phyloP scores from a whole-genome alignment of 257 asterid genomes.

The Petrea volubilis region DNA sequence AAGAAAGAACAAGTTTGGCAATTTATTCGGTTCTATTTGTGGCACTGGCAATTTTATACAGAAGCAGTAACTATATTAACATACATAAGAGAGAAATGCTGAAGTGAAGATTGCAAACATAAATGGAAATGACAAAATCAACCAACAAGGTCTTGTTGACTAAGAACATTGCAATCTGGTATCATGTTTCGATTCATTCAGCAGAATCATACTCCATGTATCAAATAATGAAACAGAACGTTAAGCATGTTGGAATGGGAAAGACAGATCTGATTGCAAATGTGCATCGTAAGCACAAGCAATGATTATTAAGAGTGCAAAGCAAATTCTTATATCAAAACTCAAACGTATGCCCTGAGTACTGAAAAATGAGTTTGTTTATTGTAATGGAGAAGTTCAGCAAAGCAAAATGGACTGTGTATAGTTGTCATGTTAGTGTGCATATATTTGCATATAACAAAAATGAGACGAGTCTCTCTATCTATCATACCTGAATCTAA shows the following conservation, averaged over 20 bases:
- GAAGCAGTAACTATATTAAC: neutral
- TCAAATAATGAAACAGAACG: neutral
- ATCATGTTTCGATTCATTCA: neutral
- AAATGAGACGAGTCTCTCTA: neutral
- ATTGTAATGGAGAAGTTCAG: neutral
- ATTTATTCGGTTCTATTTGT: neutral
- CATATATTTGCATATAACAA: neutral
- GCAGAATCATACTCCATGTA: neutral
- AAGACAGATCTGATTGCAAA: no score
- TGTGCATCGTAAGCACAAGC: no score
- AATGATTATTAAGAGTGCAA: neutral
- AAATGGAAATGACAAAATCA: neutral
- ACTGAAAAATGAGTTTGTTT: neutral
- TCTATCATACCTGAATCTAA: slow-evolving; percentile 74
- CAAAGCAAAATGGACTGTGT: neutral
- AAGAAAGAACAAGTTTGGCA: neutral
- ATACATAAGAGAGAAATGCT: neutral
- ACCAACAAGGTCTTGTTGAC: neutral
- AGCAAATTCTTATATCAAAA: neutral
- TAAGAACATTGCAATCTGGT: neutral
- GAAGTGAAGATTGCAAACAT: neutral
- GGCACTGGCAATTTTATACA: neutral
- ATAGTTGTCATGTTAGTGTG: neutral
- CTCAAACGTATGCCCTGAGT: neutral
- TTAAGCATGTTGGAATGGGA: neutral